phyloP scores from a whole-genome alignment of 805 yeast genomes.

The Candida nanaspora region DNA sequence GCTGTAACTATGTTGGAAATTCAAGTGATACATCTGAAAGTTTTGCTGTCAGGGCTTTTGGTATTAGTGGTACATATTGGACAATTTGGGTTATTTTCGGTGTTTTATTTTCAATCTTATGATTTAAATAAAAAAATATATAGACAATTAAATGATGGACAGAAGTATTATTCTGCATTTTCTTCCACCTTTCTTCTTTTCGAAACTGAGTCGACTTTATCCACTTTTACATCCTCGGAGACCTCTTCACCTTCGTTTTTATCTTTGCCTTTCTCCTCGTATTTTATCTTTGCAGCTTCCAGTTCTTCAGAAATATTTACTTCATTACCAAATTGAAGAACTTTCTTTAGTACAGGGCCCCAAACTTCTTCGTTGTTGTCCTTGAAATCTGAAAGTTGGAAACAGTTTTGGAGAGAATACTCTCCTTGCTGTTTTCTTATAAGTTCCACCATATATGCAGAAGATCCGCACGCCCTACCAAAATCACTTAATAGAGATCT shows the following conservation, averaged over 20 bases:
- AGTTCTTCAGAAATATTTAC: conserved; percentile 33
- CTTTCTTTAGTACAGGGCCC: conserved; percentile 55
- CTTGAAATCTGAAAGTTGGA: conserved; percentile 59
- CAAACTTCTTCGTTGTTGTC: conserved; percentile 56
- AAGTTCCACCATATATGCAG: conserved; percentile 84
- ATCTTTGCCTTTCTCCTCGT: conserved; percentile 3
- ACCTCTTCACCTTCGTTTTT: conserved; percentile 1
- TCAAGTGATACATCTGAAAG: neutral
- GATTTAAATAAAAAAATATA: neutral
- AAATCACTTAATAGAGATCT: conserved; percentile 85
- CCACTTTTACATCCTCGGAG: conserved; percentile 2
- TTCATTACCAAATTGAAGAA: conserved; percentile 39
- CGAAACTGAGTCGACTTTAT: neutral
- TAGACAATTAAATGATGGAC: too few species aligned
- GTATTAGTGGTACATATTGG: conserved; percentile 2
- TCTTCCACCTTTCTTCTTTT: conserved; percentile 2
- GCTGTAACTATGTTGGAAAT: conserved; percentile 37
- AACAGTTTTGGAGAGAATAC: conserved; percentile 72
- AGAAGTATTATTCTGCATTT: neutral
- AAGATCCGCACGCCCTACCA: conserved; percentile 72
- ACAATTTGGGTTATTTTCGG: conserved; percentile 2
- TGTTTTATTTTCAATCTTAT: neutral
- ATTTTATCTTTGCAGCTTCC: conserved; percentile 17
- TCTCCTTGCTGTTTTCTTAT: conserved; percentile 71
- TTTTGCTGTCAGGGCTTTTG: neutral